Percentiles rank a stretch among this genome's conserved stretches.
These are phyloP conservation scores for Alternaria atra DNA, from an alignment of 2,329 filamentous ascomycete species.

Conservation along the genomic window DNA sequence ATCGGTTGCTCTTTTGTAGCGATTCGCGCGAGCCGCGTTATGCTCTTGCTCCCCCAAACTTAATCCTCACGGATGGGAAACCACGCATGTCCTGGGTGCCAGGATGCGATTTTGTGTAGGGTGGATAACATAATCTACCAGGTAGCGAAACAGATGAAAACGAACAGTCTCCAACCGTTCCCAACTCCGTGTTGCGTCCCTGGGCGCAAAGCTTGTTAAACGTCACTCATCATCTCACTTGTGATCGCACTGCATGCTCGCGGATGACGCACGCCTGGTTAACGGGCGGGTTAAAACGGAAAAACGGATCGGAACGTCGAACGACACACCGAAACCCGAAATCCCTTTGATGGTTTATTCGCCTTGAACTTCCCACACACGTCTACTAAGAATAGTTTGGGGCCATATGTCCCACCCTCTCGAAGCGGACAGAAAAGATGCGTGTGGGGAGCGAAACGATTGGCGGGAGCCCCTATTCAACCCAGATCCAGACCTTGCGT, in stretches of 20 bases:
- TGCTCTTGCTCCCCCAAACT: neutral
- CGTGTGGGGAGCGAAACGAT: conserved; percentile 10
- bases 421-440: neutral
- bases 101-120: neutral
- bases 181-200: neutral
- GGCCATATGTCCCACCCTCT: neutral
- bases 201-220: neutral
- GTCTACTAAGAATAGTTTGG: neutral
- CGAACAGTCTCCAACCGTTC: neutral
- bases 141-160: neutral
- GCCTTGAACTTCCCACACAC: neutral
- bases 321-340: conserved; percentile 11
- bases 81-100: neutral
- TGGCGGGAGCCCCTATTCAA: neutral
- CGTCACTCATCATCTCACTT: conserved; percentile 6
- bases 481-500: neutral
- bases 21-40: conserved; percentile 10
- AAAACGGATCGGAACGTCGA: conserved; percentile 18
- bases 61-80: neutral
- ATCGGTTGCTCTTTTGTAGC: neutral
- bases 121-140: neutral
- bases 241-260: neutral
- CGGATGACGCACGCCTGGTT: conserved; percentile 12
- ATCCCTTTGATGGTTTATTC: neutral
- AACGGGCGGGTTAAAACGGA: conserved; percentile 8